Evolutionary conservation across 176 grass and related monocot species (phyloP).

Genomic region (Raddia guianensis): DNA sequence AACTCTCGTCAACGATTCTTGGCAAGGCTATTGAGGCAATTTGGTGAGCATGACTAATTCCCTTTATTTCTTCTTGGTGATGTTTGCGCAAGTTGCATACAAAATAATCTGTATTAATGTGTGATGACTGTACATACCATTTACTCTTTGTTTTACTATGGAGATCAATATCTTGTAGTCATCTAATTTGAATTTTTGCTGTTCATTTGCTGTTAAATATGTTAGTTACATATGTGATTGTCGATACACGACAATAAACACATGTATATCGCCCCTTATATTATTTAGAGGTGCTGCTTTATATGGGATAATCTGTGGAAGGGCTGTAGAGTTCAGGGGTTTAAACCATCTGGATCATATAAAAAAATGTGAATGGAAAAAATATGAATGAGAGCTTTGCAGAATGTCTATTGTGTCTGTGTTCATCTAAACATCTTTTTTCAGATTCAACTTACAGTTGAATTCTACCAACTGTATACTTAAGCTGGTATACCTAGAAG

Average conservation of each 20-base stretch:
- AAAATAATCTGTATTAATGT: not conserved
- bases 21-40: conserved; percentile 77
- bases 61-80: not conserved
- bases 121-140: not conserved
- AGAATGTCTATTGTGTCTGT: not conserved
- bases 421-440: not conserved
- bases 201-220: not conserved
- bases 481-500: no score
- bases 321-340: no score
- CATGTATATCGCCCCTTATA: no score
- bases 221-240: not conserved
- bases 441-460: no score
- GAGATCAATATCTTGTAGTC: no score
- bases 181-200: no score
- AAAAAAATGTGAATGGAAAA: not conserved
- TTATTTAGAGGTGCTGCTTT: not conserved
- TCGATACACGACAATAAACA: not conserved
- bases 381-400: no score
- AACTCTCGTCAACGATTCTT: conserved; percentile 63
- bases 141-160: not conserved
- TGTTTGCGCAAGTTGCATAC: not conserved
- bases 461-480: not conserved
- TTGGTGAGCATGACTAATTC: conserved; percentile 50
- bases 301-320: not conserved
- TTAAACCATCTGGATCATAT: no score